phyloP scores from a whole-genome alignment of 2,329 filamentous ascomycete genomes.

The Dactylellina parvicollis region DNA sequence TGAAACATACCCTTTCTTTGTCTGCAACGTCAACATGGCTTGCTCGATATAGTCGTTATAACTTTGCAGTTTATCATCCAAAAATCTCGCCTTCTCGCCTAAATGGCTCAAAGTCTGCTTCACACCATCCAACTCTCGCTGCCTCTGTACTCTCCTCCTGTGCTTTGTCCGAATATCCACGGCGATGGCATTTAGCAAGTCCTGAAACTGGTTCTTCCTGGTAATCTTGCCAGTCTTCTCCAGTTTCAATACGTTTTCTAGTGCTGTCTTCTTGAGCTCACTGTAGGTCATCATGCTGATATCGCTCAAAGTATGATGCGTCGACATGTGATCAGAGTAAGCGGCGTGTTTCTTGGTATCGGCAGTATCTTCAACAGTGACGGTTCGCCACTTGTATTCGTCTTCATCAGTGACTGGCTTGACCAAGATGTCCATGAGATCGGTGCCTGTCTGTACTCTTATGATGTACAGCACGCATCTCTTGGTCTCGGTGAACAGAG shows the following conservation, averaged over 20 bases:
- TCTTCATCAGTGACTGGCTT: conserved; percentile 88
- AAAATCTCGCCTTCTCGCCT: conserved; percentile 86
- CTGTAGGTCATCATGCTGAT: conserved; percentile 85
- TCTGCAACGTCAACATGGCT: conserved; percentile 95
- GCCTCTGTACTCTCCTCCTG: conserved; percentile 86
- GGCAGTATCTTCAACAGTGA: conserved; percentile 83
- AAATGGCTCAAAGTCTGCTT: conserved; percentile 78
- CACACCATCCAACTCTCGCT: conserved; percentile 87
- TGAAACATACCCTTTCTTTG: conserved; percentile 81
- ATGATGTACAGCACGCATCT: conserved; percentile 97
- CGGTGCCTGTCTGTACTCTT: conserved; percentile 88
- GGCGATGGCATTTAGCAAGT: conserved; percentile 96
- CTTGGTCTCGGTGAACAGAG: conserved; percentile 98
- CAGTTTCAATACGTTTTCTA: conserved; percentile 91
- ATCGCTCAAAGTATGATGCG: conserved; percentile 73
- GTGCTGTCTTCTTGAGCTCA: conserved; percentile 88
- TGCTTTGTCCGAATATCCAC: conserved; percentile 98
- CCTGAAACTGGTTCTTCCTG: conserved; percentile 89
- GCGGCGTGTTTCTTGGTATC: conserved; percentile 76
- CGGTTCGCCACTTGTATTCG: conserved; percentile 82
- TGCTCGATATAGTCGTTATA: conserved; percentile 99
- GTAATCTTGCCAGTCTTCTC: conserved; percentile 89
- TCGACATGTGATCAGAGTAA: conserved; percentile 80
- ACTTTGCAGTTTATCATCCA: conserved; percentile 93
- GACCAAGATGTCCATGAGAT: conserved; percentile 93